A percentile compares a stretch with the other conserved stretches of the same genome.
phyloP scores from a whole-genome alignment of 768 basidiomycete genomes.

The Rossbeevera mucosa region DNA sequence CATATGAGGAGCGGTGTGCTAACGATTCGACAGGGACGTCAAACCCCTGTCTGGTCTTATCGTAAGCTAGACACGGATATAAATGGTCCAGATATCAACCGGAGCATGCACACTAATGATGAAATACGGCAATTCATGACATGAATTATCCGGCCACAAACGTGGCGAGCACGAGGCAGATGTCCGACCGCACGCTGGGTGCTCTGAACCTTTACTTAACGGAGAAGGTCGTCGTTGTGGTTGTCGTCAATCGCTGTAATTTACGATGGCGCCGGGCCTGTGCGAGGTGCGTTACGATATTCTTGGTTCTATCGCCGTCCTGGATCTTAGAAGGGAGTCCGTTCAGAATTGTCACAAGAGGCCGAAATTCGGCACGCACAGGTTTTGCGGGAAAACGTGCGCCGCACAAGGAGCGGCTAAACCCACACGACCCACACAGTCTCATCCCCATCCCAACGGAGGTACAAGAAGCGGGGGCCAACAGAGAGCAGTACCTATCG shows the following conservation, averaged over 20 bases:
- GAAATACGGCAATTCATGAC: not conserved
- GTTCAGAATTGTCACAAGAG: slow-evolving; percentile 49
- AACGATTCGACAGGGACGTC: not conserved
- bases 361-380: slow-evolving; percentile 52
- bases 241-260: slow-evolving; percentile 10
- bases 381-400: slow-evolving; percentile 56
- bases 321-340: slow-evolving; percentile 2
- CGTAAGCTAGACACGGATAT: slow-evolving; percentile 5
- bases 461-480: slow-evolving; percentile 8
- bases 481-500: slow-evolving; percentile 13
- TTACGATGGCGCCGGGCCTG: slow-evolving; percentile 23
- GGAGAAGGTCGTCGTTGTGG: slow-evolving; percentile 3
- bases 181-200: slow-evolving; percentile 3
- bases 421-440: slow-evolving; percentile 9
- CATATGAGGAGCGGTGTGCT: not conserved
- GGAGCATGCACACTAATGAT: slow-evolving; percentile 1
- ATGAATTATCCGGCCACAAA: slow-evolving; percentile 7
- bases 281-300: slow-evolving; percentile 28
- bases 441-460: slow-evolving; percentile 12
- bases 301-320: not conserved
- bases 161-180: slow-evolving; percentile 27
- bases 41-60: slow-evolving; percentile 15
- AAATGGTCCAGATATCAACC: slow-evolving; percentile 6
- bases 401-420: slow-evolving; percentile 37
- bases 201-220: slow-evolving; percentile 10